Conservation (phyloP, 805 yeast species). For the Yamadazyma kitorensis region DNA sequence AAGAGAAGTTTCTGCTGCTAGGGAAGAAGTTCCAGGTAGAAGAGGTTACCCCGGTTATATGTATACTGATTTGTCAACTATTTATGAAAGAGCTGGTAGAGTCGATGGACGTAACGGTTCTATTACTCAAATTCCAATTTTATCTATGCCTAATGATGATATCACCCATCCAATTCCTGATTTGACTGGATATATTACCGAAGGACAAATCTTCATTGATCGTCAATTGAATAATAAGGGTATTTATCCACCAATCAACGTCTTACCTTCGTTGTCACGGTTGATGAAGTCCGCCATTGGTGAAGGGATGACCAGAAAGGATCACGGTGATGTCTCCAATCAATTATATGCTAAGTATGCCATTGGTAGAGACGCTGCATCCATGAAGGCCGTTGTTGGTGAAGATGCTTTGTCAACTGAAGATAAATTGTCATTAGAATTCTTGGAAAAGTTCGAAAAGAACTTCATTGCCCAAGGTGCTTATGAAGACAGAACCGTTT, state of each 20-base stretch:
- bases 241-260: constrained; percentile 98
- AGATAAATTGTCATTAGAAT: constrained; percentile 95
- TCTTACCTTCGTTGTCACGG: constrained; percentile 94
- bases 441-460: constrained; percentile 96
- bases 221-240: constrained; percentile 96
- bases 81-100: constrained; percentile 99
- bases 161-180: constrained; percentile 99
- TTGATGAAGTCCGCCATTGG: constrained; percentile 99
- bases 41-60: constrained; percentile 99
- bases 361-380: constrained; percentile 99
- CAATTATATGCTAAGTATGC: constrained; percentile 99
- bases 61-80: constrained; percentile 99
- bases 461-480: constrained; percentile 95
- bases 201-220: constrained; percentile 97
- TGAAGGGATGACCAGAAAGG: constrained; percentile 99
- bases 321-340: constrained; percentile 98
- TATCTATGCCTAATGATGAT: constrained; percentile 99
- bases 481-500: constrained; percentile 90
- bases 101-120: constrained; percentile 99
- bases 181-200: constrained; percentile 98
- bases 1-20: constrained; percentile 99
- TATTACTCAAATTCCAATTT: constrained; percentile 96
- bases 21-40: constrained; percentile 99
- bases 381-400: constrained; percentile 99
- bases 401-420: constrained; percentile 98